Evolutionary conservation across 1,284 basidiomycete species (phyloP).

Genomic region (Pascua sp.): DNA sequence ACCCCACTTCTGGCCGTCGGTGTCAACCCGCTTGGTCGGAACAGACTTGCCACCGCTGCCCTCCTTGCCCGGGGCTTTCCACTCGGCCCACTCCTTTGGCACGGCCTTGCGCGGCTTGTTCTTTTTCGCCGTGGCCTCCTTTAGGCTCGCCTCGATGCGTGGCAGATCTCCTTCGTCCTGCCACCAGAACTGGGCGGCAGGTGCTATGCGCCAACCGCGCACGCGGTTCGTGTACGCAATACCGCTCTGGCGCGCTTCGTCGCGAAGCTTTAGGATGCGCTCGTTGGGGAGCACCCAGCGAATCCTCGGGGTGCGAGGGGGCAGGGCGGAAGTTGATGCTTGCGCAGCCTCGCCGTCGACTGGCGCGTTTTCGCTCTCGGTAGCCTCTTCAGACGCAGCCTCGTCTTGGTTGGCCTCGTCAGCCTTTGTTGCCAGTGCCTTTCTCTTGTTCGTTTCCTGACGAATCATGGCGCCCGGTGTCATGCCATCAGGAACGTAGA

Average conservation of each 20-base stretch:
- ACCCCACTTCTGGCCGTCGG: too few relatives aligned
- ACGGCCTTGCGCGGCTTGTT: too few relatives aligned
- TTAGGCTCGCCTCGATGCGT: too few relatives aligned
- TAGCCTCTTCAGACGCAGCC: not conserved
- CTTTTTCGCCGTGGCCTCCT: too few relatives aligned
- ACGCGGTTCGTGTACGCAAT: constrained; percentile 28
- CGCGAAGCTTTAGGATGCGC: constrained; percentile 25
- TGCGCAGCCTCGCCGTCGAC: not conserved
- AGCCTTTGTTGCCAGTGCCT: not conserved
- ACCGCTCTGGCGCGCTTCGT: constrained; percentile 31
- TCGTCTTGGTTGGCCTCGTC: not conserved
- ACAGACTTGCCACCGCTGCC: too few relatives aligned
- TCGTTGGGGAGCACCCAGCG: constrained; percentile 34
- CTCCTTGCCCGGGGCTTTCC: too few relatives aligned
- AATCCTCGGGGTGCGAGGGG: not conserved
- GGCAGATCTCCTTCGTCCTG: not conserved
- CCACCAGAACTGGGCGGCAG: not conserved
- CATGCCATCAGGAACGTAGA: constrained; percentile 42
- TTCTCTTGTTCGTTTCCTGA: not conserved
- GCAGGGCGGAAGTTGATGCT: too few relatives aligned
- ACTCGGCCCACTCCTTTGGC: too few relatives aligned
- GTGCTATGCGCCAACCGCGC: too few relatives aligned
- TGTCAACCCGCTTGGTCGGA: too few relatives aligned
- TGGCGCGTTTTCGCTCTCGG: not conserved
- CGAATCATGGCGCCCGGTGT: constrained; percentile 34